phyloP scores from a whole-genome alignment of 345 rosid species.

The Corchorus olitorius region DNA sequence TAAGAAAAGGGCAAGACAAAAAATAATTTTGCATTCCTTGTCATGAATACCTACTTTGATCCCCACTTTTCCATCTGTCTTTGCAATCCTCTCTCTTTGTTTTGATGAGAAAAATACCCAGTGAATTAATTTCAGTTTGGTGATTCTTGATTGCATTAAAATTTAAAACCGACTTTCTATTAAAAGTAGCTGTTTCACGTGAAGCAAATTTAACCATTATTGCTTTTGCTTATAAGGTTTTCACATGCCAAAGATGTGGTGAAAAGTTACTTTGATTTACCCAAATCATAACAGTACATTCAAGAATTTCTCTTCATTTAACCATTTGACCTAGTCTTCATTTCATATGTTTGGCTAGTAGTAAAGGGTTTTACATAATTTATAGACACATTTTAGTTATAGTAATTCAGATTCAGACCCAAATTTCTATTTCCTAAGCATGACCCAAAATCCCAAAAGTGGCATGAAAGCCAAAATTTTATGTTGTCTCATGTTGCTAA shows the following conservation, averaged over 20 bases:
- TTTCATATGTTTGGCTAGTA: background rate
- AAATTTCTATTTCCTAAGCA: no score
- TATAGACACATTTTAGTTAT: background rate
- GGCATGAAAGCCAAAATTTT: constrained; percentile 11
- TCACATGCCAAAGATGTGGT: no score
- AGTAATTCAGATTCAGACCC: background rate
- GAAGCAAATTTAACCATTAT: no score
- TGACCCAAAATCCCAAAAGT: constrained; percentile 5
- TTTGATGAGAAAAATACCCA: background rate
- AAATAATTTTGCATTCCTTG: background rate
- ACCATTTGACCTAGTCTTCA: background rate
- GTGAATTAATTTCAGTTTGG: background rate
- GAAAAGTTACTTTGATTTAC: background rate
- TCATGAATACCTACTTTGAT: background rate
- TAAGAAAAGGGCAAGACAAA: background rate
- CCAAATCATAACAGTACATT: background rate
- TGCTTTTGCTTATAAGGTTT: no score
- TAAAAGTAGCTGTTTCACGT: no score
- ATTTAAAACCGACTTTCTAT: no score
- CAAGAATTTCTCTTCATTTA: background rate
- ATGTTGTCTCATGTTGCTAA: constrained; percentile 18
- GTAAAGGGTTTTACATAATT: background rate
- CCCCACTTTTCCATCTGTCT: background rate
- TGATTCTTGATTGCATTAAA: background rate
- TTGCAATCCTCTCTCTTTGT: background rate